Conservation (phyloP, 768 basidiomycete genomes). For the Rhodotorula sphaerocarpa region DNA sequence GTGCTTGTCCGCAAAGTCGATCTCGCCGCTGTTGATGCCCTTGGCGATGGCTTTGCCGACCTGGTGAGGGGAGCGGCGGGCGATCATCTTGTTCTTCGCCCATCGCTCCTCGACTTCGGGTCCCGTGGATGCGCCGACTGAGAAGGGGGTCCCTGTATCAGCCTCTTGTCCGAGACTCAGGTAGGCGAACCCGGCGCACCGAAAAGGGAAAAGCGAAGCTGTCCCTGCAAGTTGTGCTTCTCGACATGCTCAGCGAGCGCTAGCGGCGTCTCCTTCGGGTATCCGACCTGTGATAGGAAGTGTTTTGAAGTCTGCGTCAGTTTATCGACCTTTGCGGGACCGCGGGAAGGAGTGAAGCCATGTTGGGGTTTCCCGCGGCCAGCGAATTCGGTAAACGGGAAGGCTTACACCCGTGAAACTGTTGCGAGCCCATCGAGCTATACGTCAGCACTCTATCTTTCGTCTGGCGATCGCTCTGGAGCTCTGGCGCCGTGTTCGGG, state of each 20-base stretch:
- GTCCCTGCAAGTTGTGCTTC: slow-evolving; percentile 37
- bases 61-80: slow-evolving; percentile 39
- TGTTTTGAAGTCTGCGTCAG: too few species aligned
- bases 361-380: not conserved
- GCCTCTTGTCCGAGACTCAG: not conserved
- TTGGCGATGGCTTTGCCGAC: slow-evolving; percentile 40
- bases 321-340: too few species aligned
- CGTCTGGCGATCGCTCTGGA: too few species aligned
- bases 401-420: slow-evolving; percentile 1
- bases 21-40: slow-evolving; percentile 39
- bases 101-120: slow-evolving; percentile 38
- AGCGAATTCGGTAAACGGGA: too few species aligned
- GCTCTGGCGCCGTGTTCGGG: too few species aligned
- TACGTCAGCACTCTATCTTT: too few species aligned
- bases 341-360: not conserved
- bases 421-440: too few species aligned
- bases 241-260: slow-evolving; percentile 40
- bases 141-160: not conserved
- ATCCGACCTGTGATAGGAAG: slow-evolving; percentile 37
- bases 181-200: slow-evolving; percentile 10
- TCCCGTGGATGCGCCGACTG: slow-evolving; percentile 20
- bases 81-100: slow-evolving; percentile 35
- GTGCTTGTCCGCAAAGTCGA: slow-evolving; percentile 39
- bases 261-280: slow-evolving; percentile 35
- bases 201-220: slow-evolving; percentile 39